Conservation (phyloP, 768 basidiomycete genomes). For the Phallus indusiatus region DNA sequence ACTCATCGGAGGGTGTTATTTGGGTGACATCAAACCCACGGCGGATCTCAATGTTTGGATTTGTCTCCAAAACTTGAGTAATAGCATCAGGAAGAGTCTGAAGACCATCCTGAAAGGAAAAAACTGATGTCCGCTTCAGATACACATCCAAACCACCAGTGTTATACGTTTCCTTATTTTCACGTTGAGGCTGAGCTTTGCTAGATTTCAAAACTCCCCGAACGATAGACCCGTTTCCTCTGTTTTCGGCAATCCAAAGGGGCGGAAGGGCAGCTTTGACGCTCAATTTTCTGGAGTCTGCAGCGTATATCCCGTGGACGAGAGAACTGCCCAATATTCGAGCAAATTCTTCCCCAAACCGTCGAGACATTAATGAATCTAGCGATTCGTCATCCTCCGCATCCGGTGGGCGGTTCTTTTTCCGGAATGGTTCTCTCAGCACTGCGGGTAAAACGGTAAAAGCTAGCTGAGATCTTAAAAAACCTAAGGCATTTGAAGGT, state of each 20-base stretch:
- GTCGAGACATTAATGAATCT: conserved; percentile 62
- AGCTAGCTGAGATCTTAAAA: conserved; percentile 29
- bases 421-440: conserved; percentile 46
- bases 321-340: conserved; percentile 68
- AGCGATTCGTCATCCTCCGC: conserved; percentile 62
- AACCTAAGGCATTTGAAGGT: conserved; percentile 32
- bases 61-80: conserved; percentile 32
- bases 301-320: conserved; percentile 89
- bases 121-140: conserved; percentile 62
- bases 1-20: conserved; percentile 28
- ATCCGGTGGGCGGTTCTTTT: conserved; percentile 15
- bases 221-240: conserved; percentile 62
- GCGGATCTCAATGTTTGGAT: conserved; percentile 51
- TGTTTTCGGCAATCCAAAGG: conserved; percentile 60
- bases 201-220: conserved; percentile 37
- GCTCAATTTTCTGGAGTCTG: conserved; percentile 68
- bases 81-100: conserved; percentile 54
- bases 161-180: conserved; percentile 28
- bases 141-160: conserved; percentile 37
- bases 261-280: conserved; percentile 69
- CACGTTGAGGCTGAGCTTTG: conserved; percentile 9
- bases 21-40: conserved; percentile 30
- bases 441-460: conserved; percentile 44
- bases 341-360: conserved; percentile 68
- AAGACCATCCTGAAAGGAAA: conserved; percentile 74